Percentiles rank a stretch among this genome's conserved stretches.
These are phyloP conservation scores for Boletus sp. DNA, from an alignment of 1,284 basidiomycete genomes.

Conservation along the genomic window DNA sequence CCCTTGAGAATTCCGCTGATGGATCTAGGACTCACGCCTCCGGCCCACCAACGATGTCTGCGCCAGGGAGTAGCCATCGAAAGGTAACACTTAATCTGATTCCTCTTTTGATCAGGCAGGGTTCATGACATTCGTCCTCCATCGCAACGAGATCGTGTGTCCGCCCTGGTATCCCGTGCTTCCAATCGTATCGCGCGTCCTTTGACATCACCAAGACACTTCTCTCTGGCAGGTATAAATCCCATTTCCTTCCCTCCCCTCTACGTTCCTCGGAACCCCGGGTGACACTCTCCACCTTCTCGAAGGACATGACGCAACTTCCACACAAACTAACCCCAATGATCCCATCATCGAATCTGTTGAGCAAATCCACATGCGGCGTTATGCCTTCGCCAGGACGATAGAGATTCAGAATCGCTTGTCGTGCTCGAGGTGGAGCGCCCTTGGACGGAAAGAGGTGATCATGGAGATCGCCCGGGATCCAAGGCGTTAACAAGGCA, in stretches of 20 bases:
- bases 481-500: constrained; percentile 41
- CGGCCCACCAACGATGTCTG: constrained; percentile 64
- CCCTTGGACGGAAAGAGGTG: constrained; percentile 49
- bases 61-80: constrained; percentile 73
- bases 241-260: constrained; percentile 25
- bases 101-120: constrained; percentile 47
- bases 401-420: constrained; percentile 80
- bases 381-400: constrained; percentile 75
- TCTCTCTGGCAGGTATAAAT: constrained; percentile 61
- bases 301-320: constrained; percentile 72
- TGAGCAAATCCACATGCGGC: constrained; percentile 72
- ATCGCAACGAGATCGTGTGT: constrained; percentile 45
- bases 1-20: constrained; percentile 3
- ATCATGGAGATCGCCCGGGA: constrained; percentile 46
- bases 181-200: constrained; percentile 70
- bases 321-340: constrained; percentile 72
- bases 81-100: constrained; percentile 72
- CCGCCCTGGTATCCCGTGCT: constrained; percentile 58
- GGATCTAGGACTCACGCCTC: constrained; percentile 15
- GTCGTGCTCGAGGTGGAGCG: constrained; percentile 49
- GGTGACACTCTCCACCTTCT: constrained; percentile 23
- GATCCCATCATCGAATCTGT: constrained; percentile 76
- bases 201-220: constrained; percentile 68
- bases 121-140: constrained; percentile 24
- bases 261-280: constrained; percentile 4